Evolutionary conservation across 2,329 filamentous ascomycete species (phyloP), one percentile per base, ranked within the genome.

Genomic region (Aspergillus viridinutans): DNA sequence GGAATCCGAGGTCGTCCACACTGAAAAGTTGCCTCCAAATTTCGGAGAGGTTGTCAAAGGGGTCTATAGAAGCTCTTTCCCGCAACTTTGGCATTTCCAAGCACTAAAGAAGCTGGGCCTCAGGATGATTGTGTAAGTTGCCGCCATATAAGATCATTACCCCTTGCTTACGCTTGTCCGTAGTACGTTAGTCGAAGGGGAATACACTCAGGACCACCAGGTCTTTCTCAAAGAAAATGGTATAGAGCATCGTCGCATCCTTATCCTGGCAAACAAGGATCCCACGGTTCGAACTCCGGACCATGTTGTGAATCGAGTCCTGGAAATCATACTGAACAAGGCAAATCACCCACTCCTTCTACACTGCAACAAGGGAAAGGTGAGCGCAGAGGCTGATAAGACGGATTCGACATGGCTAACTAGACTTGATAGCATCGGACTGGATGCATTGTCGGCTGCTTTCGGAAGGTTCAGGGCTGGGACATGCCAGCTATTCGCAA

Each of bases 281-380:
- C 74, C 78, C 26, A 71, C 79, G 65, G 80, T 87, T 54, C 81
- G 81, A 8, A 90, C 90, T 38, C 83, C 88, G 0, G 70, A 84
- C 7, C 73, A 79, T 48, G 85, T 86, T 26, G 90, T 96, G 81
- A 81, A 83, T 60, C 78, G 83, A 7, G 90, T 93, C 49, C 80
- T 96, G 25, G 78, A 83, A 12, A 77, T 93, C 45, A 82, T 93
- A 43, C 80, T 93, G 53, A 84, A 95, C 67, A 82, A 82, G 50
- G 75, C 80, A 35, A 91, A 95, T 61, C 86, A 94, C 63, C 92
- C 92, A 0, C 74, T 97, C 10, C 80, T 96, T 42, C 83, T 97
- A 49, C 92, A 97, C 73, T 97, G 92, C 81, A 97, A 96, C 70
- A 92, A 96, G 65, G 92, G 92, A 70, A 94, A 87, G 76, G 84